A percentile compares a stretch with the other conserved stretches of the same genome.
phyloP scores from a whole-genome alignment of 2,329 filamentous ascomycete species.

The Fusarium sambucinum region DNA sequence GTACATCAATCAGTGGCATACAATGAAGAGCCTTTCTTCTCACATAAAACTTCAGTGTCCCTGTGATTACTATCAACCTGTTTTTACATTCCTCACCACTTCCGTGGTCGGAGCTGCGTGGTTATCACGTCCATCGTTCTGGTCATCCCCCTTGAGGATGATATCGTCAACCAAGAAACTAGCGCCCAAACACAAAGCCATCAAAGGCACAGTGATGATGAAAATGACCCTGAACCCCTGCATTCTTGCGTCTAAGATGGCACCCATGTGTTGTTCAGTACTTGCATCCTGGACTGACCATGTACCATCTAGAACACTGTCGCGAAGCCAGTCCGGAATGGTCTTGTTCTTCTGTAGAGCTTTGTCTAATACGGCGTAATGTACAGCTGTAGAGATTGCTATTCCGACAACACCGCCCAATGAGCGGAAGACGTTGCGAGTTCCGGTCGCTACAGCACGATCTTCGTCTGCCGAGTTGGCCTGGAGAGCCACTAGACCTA shows the following conservation, averaged over 20 bases:
- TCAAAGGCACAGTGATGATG: background rate
- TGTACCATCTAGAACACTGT: background rate
- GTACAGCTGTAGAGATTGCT: background rate
- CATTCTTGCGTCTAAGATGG: background rate
- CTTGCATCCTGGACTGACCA: background rate
- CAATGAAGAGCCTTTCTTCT: background rate
- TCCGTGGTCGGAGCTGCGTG: accelerated
- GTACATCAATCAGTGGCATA: background rate
- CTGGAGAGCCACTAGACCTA: background rate
- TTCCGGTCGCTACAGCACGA: slow-evolving; percentile 1
- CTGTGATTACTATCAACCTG: background rate
- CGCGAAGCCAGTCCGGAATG: background rate
- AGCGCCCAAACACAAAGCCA: background rate
- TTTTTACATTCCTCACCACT: background rate
- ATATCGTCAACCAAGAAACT: slow-evolving; percentile 7
- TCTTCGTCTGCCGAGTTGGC: slow-evolving; percentile 10
- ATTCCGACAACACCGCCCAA: background rate
- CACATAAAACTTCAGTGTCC: background rate
- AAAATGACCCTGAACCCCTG: slow-evolving; percentile 2
- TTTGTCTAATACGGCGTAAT: background rate
- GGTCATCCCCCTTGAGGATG: background rate
- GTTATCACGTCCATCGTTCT: too few species aligned
- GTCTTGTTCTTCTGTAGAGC: accelerated
- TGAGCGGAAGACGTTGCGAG: slow-evolving; percentile 6
- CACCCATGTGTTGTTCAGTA: background rate